phyloP scores from a whole-genome alignment of 2,329 filamentous ascomycete genomes.

The Fusarium sp. region DNA sequence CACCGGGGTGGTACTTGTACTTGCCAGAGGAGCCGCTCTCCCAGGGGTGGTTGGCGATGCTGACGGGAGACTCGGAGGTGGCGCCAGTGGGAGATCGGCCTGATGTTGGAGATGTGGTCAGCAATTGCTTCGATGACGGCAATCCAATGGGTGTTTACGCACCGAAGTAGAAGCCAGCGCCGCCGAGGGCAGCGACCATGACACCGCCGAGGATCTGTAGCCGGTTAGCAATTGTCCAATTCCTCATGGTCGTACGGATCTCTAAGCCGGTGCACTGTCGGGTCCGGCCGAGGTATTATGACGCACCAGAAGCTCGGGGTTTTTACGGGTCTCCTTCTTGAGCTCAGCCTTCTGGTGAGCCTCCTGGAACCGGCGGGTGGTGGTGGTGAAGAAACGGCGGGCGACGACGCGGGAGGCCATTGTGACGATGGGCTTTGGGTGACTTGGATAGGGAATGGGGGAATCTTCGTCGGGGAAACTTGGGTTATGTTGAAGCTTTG shows the following conservation, averaged over 20 bases:
- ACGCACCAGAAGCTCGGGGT: conserved; percentile 60
- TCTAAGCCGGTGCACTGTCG: conserved; percentile 11
- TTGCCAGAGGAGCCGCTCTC: conserved; percentile 76
- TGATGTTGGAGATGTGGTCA: conserved; percentile 47
- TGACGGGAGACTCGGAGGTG: conserved; percentile 83
- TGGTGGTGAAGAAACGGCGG: conserved; percentile 67
- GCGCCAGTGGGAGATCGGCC: conserved; percentile 87
- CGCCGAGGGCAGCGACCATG: conserved; percentile 88
- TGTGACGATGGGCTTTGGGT: conserved; percentile 44
- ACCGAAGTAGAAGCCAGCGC: conserved; percentile 93
- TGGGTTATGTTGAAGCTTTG: conserved; percentile 40
- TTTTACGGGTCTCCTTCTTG: conserved; percentile 69
- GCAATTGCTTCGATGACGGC: conserved; percentile 34
- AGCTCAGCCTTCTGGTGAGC: conserved; percentile 59
- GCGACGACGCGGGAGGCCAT: conserved; percentile 70
- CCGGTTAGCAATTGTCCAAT: conserved; percentile 28
- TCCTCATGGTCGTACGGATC: neutral
- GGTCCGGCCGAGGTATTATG: conserved; percentile 46
- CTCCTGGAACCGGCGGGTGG: conserved; percentile 62
- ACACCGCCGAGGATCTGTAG: conserved; percentile 87
- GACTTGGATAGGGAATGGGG: conserved; percentile 18
- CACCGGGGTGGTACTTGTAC: conserved; percentile 86
- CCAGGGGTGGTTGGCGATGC: conserved; percentile 90
- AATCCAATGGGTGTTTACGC: conserved; percentile 44
- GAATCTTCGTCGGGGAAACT: conserved; percentile 28